phyloP scores from a whole-genome alignment of 2,329 filamentous ascomycete species.

The Verticillium longisporum region DNA sequence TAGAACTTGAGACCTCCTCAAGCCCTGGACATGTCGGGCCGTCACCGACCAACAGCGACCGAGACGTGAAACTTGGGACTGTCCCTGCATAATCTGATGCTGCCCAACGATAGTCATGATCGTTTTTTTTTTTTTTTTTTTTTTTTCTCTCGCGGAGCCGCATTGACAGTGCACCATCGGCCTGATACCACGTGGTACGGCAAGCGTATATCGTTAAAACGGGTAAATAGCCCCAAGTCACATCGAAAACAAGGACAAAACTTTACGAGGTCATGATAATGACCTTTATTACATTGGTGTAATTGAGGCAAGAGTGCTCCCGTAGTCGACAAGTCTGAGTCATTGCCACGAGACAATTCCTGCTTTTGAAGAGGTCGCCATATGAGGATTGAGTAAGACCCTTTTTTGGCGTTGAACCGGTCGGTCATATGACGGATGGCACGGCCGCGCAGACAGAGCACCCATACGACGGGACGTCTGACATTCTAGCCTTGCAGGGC shows the following conservation, averaged over 20 bases:
- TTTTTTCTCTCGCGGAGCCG: neutral
- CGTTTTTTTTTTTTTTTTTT: too few species aligned
- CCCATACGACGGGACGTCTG: neutral
- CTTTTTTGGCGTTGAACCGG: too few species aligned
- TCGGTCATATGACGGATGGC: neutral
- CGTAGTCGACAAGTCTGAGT: neutral
- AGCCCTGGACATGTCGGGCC: neutral
- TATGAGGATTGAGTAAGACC: too few species aligned
- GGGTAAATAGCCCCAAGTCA: neutral
- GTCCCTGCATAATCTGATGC: neutral
- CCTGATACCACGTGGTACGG: neutral
- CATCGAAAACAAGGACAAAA: neutral
- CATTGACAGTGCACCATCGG: neutral
- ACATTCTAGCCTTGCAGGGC: too few species aligned
- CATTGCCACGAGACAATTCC: neutral
- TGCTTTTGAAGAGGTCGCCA: too few species aligned
- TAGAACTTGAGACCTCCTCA: neutral
- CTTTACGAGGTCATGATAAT: neutral
- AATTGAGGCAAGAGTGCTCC: neutral
- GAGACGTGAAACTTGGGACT: neutral
- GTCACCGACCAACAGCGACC: neutral
- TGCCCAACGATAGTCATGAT: neutral
- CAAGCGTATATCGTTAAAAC: neutral
- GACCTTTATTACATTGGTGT: too few species aligned
- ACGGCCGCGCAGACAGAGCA: neutral